Evolutionary conservation across 116 monocot species (phyloP).

Genomic region (Thalassia testudinum): DNA sequence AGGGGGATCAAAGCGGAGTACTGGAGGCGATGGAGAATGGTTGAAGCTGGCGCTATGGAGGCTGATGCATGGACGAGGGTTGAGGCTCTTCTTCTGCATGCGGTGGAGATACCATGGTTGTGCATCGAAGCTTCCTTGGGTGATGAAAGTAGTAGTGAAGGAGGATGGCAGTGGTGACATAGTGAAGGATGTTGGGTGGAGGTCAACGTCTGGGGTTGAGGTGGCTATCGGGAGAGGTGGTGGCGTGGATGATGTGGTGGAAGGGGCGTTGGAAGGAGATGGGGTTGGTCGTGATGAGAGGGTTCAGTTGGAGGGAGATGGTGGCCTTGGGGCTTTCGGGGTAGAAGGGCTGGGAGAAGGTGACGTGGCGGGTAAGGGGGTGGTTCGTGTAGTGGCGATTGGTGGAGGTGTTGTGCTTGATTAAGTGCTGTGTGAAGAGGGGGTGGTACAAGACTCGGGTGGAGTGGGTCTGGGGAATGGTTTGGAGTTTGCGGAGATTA

Average conservation of each 20-base stretch:
- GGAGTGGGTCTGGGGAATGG: too few species aligned
- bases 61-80: too few species aligned
- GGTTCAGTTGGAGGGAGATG: constrained; percentile 51
- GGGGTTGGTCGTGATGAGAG: constrained; percentile 25
- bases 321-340: too few species aligned
- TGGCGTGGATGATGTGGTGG: constrained; percentile 18
- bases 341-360: constrained; percentile 54
- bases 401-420: constrained; percentile 21
- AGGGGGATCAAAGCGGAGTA: too few species aligned
- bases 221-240: constrained; percentile 26
- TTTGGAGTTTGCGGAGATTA: too few species aligned
- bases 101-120: constrained; percentile 47
- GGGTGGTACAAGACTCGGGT: too few species aligned
- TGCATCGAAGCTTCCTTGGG: constrained; percentile 14
- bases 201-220: constrained; percentile 55
- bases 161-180: constrained; percentile 18
- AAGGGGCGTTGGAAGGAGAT: constrained; percentile 14
- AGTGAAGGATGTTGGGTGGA: constrained; percentile 32
- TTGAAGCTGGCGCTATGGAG: too few species aligned
- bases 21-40: too few species aligned
- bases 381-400: constrained; percentile 53
- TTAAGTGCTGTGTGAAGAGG: background rate
- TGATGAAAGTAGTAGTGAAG: constrained; percentile 36
- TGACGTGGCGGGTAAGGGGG: constrained; percentile 26
- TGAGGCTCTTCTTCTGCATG: constrained; percentile 27